These are phyloP conservation scores for Calonectria ilicicola DNA, from an alignment of 2,329 filamentous ascomycete genomes.

Conservation along the genomic window DNA sequence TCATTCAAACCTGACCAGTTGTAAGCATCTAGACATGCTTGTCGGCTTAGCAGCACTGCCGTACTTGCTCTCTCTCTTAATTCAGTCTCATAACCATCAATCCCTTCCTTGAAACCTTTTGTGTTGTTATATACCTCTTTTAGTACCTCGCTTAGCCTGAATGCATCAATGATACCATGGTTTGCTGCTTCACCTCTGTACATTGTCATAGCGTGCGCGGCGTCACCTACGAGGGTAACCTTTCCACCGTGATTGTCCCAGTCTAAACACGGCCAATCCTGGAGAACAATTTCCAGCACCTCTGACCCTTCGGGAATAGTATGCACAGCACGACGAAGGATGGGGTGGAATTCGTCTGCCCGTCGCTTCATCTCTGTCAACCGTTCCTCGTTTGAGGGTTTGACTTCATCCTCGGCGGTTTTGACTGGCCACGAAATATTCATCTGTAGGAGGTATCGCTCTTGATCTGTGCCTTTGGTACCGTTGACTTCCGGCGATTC, in stretches of 20 bases:
- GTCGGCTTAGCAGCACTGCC: constrained; percentile 46
- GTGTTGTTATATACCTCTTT: constrained; percentile 26
- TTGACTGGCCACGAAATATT: constrained; percentile 59
- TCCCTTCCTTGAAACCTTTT: constrained; percentile 22
- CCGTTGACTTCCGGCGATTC: constrained; percentile 53
- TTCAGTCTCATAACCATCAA: constrained; percentile 47
- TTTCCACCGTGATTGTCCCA: constrained; percentile 58
- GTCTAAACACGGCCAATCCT: constrained; percentile 51
- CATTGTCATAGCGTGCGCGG: constrained; percentile 71
- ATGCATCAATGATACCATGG: constrained; percentile 55
- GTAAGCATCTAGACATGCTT: constrained; percentile 49
- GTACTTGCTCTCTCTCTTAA: constrained; percentile 43
- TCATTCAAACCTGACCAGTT: constrained; percentile 46
- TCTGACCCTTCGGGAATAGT: constrained; percentile 55
- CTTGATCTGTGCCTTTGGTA: constrained; percentile 44
- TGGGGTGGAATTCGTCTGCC: constrained; percentile 47
- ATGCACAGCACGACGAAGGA: constrained; percentile 56
- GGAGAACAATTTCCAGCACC: constrained; percentile 50
- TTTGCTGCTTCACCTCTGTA: constrained; percentile 56
- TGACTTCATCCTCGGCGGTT: constrained; percentile 47
- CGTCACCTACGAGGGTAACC: constrained; percentile 64
- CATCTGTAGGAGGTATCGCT: constrained; percentile 57
- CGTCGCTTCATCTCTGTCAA: constrained; percentile 55
- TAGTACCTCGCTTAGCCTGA: constrained; percentile 43
- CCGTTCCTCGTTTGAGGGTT: constrained; percentile 45